phyloP scores from a whole-genome alignment of 2,329 filamentous ascomycete genomes.

The Colletotrichum limetticola region DNA sequence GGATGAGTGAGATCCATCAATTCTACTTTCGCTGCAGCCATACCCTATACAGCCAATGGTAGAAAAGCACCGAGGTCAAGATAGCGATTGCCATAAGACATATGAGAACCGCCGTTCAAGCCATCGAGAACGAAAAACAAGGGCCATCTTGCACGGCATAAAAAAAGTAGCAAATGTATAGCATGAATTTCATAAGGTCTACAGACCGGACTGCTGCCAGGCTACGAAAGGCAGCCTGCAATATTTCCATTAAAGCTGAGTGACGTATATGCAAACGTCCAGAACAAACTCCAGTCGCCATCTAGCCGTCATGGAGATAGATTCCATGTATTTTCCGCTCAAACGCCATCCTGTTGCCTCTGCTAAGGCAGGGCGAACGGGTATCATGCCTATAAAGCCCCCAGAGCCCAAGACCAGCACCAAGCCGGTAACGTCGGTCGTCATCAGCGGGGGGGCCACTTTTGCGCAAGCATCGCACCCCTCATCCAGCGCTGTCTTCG shows the following conservation, averaged over 20 bases:
- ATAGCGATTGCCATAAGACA: not conserved
- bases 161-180: not conserved
- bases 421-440: not conserved
- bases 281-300: slow-evolving; percentile 22
- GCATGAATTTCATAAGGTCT: not conserved
- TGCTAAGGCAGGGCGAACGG: not conserved
- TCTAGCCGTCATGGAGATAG: not conserved
- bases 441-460: not conserved
- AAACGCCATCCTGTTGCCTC: slow-evolving; percentile 24
- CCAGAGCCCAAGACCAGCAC: slow-evolving; percentile 23
- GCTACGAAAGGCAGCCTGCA: not conserved
- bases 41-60: not conserved
- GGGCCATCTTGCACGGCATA: not conserved
- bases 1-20: not conserved
- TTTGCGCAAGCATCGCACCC: not conserved
- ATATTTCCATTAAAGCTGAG: slow-evolving; percentile 3
- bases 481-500: not conserved
- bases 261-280: slow-evolving; percentile 26
- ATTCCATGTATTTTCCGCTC: slow-evolving; percentile 12
- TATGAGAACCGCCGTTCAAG: not conserved
- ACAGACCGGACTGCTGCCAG: not conserved
- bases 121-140: not conserved
- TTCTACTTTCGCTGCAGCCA: not conserved
- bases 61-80: not conserved
- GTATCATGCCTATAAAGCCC: slow-evolving; percentile 19